Evolutionary conservation across 352 stramenopile genomes (phyloP), one percentile per base, ranked within the genome.

Genomic region (Phytophthora parvispora): DNA sequence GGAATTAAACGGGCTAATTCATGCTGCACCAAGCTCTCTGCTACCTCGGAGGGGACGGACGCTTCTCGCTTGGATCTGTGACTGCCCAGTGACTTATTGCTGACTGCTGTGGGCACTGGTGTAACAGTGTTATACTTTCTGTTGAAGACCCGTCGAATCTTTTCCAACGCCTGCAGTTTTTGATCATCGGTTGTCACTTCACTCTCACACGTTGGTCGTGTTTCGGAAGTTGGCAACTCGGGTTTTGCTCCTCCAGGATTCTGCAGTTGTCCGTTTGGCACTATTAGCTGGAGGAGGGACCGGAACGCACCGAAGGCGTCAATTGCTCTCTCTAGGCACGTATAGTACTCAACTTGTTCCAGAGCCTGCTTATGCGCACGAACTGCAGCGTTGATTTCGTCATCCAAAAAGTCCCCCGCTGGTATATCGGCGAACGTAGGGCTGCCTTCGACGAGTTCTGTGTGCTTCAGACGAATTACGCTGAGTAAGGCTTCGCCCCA

Each of bases 271-370:
- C 83, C 83, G 16, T 91, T 91, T 1, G 83, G 71, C 16, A 89
- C 74, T 25, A 91, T 62, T 10, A 91, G 73, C 57, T 89, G 81
- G 3, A 91, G 49, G 1, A 91, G 62, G 4, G 77, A 58, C 4
- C 72, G 71, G 50, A 90, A 90, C 0, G 72, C 60, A 9, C 42
- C 56, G 47, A 79, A 86, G 0, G 71, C 72, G 18, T 82, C 75
- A 10, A 83, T 71, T 0, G 61, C 25, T 47, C 72, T 57, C 18
- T 76, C 67, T 4, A 85, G 48, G 15, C 69, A 55, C 25, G 81
- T 75, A 12, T 60, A 72, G 2, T 65, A 22, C 22, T 81, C 67
- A 4, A 87, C 57, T 3, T 78, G 56, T 6, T 69, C 64, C 8
- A 79, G 49, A 0, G 58, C 60, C 29, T 84, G 81, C 22, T 74